phyloP scores from a whole-genome alignment of 768 basidiomycete species.

The Boletus speciosus region DNA sequence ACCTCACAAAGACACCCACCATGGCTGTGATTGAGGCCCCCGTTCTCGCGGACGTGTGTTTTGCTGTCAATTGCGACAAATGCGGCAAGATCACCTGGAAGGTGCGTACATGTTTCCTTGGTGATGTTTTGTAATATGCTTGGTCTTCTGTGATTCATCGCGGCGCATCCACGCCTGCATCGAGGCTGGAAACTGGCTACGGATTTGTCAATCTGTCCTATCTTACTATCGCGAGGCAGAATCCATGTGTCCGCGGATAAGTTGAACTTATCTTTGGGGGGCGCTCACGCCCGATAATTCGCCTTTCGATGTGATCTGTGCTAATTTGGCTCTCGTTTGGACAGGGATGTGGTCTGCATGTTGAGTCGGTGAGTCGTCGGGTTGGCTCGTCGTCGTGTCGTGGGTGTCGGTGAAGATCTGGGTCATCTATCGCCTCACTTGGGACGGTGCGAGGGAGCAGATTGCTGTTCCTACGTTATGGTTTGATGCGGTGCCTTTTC shows the following conservation, averaged over 20 bases:
- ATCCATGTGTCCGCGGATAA: conserved; percentile 13
- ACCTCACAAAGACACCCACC: conserved; percentile 18
- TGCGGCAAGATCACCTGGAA: conserved; percentile 73
- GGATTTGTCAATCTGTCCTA: conserved; percentile 7
- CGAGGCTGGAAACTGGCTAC: conserved; percentile 13
- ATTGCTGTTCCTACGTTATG: conserved; percentile 24
- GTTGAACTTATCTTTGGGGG: conserved; percentile 12
- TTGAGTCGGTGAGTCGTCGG: conserved; percentile 50
- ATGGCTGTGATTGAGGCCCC: conserved; percentile 24
- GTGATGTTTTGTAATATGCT: conserved; percentile 15
- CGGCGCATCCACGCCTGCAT: conserved; percentile 14
- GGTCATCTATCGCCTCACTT: conserved; percentile 12
- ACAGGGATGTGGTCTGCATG: conserved; percentile 72
- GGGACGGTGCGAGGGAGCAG: conserved; percentile 4
- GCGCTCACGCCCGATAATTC: conserved; percentile 1
- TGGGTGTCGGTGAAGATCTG: conserved; percentile 8
- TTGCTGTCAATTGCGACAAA: conserved; percentile 50
- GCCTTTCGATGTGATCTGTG: not conserved
- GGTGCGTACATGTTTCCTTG: conserved; percentile 42
- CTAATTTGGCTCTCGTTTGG: conserved; percentile 3
- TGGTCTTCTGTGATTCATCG: conserved; percentile 19
- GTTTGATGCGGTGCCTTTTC: conserved; percentile 37
- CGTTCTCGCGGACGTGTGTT: conserved; percentile 53
- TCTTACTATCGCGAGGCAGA: conserved; percentile 8
- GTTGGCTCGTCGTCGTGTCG: conserved; percentile 8